A percentile compares a stretch with the other conserved stretches of the same genome.
These are phyloP conservation scores for Boletus sp. DNA, from an alignment of 768 basidiomycete genomes.

Conservation along the genomic window DNA sequence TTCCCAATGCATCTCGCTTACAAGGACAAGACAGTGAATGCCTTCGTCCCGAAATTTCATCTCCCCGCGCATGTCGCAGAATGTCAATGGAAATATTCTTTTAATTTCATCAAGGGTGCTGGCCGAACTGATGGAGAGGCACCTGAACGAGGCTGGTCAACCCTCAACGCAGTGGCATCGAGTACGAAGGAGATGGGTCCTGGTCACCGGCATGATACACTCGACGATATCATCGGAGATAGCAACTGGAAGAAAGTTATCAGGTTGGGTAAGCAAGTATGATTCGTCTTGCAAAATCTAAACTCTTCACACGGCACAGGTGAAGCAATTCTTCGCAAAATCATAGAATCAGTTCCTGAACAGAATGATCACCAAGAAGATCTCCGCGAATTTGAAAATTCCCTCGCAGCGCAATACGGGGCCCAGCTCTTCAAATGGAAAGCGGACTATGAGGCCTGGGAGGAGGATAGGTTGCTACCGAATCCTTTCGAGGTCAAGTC, in stretches of 20 bases:
- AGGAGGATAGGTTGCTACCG: neutral
- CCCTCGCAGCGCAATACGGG: neutral
- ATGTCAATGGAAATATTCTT: slow-evolving; percentile 31
- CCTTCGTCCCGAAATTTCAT: slow-evolving; percentile 39
- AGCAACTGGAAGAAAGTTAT: slow-evolving; percentile 36
- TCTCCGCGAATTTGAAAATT: slow-evolving; percentile 1
- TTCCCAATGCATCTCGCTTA: neutral
- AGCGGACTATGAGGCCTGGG: slow-evolving; percentile 1
- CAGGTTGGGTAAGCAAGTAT: slow-evolving; percentile 27
- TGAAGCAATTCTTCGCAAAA: neutral
- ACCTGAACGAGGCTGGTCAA: slow-evolving; percentile 9
- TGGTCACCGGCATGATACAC: neutral
- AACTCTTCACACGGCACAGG: neutral
- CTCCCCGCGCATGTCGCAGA: slow-evolving; percentile 31
- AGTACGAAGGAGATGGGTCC: slow-evolving; percentile 15
- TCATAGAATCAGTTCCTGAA: slow-evolving; percentile 2
- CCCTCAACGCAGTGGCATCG: neutral
- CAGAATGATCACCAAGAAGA: slow-evolving; percentile 9
- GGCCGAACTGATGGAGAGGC: slow-evolving; percentile 27
- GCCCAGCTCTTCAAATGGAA: neutral
- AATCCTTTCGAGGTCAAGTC: slow-evolving; percentile 7
- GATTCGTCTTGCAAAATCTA: too few species aligned
- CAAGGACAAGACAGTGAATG: neutral
- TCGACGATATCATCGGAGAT: slow-evolving; percentile 17
- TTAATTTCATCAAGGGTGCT: slow-evolving; percentile 24